phyloP scores from a whole-genome alignment of 164 flowering plant species.

The Aristolochia fimbriata region DNA sequence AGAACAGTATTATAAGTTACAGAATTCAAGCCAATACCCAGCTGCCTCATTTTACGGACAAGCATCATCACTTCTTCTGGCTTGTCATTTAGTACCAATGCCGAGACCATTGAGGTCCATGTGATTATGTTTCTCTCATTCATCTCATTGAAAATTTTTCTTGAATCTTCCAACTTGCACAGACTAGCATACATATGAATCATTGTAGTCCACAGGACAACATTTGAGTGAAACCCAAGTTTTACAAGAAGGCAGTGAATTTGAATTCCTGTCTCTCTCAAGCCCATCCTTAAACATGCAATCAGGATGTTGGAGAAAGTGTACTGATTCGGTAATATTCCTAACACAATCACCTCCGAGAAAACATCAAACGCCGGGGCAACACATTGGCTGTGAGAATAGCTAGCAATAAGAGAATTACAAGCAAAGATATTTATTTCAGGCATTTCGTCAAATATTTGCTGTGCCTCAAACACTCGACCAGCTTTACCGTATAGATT shows the following conservation, averaged over 20 bases:
- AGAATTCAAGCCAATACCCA: conserved; percentile 23
- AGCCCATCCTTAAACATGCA: conserved; percentile 23
- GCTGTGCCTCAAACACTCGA: conserved; percentile 14
- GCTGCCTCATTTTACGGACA: conserved; percentile 31
- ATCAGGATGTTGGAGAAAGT: conserved; percentile 49
- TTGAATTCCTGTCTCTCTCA: conserved; percentile 23
- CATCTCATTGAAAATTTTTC: conserved; percentile 50
- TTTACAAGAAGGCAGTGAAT: conserved; percentile 37
- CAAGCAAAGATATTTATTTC: conserved; percentile 35
- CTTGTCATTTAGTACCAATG: conserved; percentile 24
- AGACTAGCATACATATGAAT: conserved; percentile 51
- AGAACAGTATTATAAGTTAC: conserved; percentile 39
- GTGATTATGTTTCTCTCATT: conserved; percentile 45
- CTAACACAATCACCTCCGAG: conserved; percentile 24
- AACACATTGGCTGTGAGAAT: conserved; percentile 20
- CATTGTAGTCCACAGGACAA: conserved; percentile 44
- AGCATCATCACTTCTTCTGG: conserved; percentile 22
- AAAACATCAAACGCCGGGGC: conserved; percentile 28
- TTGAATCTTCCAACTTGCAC: conserved; percentile 21
- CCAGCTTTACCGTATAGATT: conserved; percentile 39
- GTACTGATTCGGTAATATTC: conserved; percentile 32
- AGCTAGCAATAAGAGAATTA: conserved; percentile 44
- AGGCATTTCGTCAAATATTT: conserved; percentile 24
- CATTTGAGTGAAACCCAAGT: conserved; percentile 31
- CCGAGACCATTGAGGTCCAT: conserved; percentile 60